Evolutionary conservation across 2,329 filamentous ascomycete genomes (phyloP), one percentile per base, ranked within the genome.

Genomic region (Shiraia sp.): DNA sequence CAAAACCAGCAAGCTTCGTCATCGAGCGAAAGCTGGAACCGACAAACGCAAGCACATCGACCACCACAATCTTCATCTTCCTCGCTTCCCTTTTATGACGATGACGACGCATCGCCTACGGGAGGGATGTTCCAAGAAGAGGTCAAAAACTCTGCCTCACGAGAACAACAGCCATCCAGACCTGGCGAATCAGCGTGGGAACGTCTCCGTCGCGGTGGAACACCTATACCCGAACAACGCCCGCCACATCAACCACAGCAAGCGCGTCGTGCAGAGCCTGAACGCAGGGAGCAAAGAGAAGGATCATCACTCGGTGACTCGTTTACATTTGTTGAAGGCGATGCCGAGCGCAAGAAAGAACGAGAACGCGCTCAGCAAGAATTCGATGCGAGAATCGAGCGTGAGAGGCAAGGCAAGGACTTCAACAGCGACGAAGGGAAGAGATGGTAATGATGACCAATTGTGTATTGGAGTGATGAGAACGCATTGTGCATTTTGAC

Each of bases 381-480:
- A 17, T 79, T 79, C 48, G 75, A 79, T 51, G 69, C 69, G 13
- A 61, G 72, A 30, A 47, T 79, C 4, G 77, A 79, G 49, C 66
- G 67, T 42, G 77, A 79, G 49, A 59, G 77, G 36, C 67, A 69
- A 38, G 76, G 75, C 0, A 69, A 67, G n/a, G 66, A 73, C 36
- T 76, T 75, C 44, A 55, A 56, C 13, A 45, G 46, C 10, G 51
- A 47, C 9, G 58, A 66, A 8, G 47, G 48, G 1, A 68, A 55
- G 48, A 59, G 42, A 37, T 69, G 66, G 67, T 70, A 42, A 45
- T 22, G 19, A 22, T 8, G 19, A 8, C 19, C 19, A 5, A 22
- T n/a, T n/a, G n/a, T n/a, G n/a, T n/a, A n/a, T n/a, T n/a, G n/a
- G n/a, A n/a, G n/a, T n/a, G n/a, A n/a, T n/a, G 19, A 22, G 8